Percentiles rank a stretch among this genome's conserved stretches.
phyloP scores from a whole-genome alignment of 768 basidiomycete species.

The Kwoniella pini region DNA sequence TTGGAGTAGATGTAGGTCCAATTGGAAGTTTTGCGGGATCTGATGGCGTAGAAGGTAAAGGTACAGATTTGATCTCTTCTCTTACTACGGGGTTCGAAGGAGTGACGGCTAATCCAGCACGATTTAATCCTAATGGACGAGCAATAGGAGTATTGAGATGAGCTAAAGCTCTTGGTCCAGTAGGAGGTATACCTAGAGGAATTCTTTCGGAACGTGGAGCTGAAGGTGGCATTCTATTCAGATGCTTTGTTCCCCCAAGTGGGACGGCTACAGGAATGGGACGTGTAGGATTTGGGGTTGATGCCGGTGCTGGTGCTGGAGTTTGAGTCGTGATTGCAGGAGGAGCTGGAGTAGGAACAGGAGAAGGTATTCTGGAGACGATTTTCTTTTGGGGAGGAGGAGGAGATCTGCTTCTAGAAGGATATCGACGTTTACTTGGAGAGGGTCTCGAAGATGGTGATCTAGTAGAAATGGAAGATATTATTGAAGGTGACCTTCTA shows the following conservation, averaged over 20 bases:
- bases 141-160: conserved; percentile 18
- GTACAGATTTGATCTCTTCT: conserved; percentile 1
- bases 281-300: neutral
- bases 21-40: neutral
- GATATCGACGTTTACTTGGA: conserved; percentile 3
- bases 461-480: conserved; percentile 7
- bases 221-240: conserved; percentile 29
- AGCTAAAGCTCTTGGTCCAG: conserved; percentile 29
- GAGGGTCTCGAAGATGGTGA: conserved; percentile 21
- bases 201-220: conserved; percentile 34
- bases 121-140: conserved; percentile 6
- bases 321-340: neutral
- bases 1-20: conserved; percentile 3
- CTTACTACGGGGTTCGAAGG: neutral
- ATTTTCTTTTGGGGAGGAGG: conserved; percentile 6
- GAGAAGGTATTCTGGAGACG: conserved; percentile 3
- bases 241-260: neutral
- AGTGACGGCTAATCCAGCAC: neutral
- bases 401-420: conserved; percentile 6
- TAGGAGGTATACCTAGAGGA: conserved; percentile 22
- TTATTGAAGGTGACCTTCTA: conserved; percentile 16
- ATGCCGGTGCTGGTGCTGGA: neutral
- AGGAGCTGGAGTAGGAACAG: neutral
- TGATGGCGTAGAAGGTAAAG: neutral
- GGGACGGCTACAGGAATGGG: conserved; percentile 1